Percentiles rank a stretch among this genome's conserved stretches.
These are phyloP conservation scores for Paracamarosporium sp. DNA, from an alignment of 2,329 filamentous ascomycete species.

Conservation along the genomic window DNA sequence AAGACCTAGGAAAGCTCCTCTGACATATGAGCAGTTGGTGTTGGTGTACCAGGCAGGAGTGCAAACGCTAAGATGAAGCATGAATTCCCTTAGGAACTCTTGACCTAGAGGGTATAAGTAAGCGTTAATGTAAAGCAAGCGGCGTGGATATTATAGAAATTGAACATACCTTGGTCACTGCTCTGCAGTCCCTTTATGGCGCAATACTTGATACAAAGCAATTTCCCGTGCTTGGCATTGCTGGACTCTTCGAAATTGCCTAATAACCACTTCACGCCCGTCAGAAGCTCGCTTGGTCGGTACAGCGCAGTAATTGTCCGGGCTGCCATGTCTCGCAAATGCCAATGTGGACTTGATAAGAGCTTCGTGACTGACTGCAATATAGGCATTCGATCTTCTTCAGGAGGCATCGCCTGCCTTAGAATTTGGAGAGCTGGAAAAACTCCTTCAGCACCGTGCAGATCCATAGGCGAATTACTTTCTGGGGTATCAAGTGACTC, in stretches of 20 bases:
- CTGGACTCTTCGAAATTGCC: slow-evolving; percentile 14
- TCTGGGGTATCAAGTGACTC: slow-evolving; percentile 30
- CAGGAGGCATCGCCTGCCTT: slow-evolving; percentile 72
- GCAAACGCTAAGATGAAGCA: slow-evolving; percentile 24
- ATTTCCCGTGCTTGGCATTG: slow-evolving; percentile 39
- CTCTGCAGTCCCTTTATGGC: slow-evolving; percentile 28
- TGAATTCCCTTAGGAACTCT: slow-evolving; percentile 21
- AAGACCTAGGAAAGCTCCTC: slow-evolving; percentile 46
- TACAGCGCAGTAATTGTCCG: slow-evolving; percentile 63
- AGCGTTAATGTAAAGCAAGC: not conserved
- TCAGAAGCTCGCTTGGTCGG: slow-evolving; percentile 27
- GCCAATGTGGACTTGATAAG: slow-evolving; percentile 75
- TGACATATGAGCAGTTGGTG: slow-evolving; percentile 40
- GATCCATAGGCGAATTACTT: slow-evolving; percentile 37
- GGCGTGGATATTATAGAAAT: not conserved
- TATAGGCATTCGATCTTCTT: slow-evolving; percentile 61
- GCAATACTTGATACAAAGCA: slow-evolving; percentile 42
- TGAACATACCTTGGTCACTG: not conserved
- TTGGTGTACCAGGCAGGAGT: slow-evolving; percentile 22
- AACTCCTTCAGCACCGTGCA: slow-evolving; percentile 66
- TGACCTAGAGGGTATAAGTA: slow-evolving; percentile 18
- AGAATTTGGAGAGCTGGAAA: slow-evolving; percentile 86
- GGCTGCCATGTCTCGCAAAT: slow-evolving; percentile 81
- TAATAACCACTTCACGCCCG: slow-evolving; percentile 28
- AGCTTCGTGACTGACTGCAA: slow-evolving; percentile 66